Evolutionary conservation across 2,329 filamentous ascomycete species (phyloP), one percentile per base, ranked within the genome.

Genomic region (Beauveria rudraprayagi): DNA sequence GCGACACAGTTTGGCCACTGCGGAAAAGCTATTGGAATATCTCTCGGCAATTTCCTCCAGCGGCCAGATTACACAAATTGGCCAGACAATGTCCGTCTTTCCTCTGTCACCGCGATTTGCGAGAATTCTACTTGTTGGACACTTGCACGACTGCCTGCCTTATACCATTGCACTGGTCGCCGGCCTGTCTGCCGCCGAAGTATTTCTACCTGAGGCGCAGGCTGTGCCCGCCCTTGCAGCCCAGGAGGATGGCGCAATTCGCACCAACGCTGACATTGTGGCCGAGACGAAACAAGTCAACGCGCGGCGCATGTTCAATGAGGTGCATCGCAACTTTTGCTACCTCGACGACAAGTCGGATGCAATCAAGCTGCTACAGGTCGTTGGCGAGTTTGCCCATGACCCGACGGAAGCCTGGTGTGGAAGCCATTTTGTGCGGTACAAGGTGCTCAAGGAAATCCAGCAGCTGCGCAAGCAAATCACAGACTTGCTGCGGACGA

Each of bases 131-230:
- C 80, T 95, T 9, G 87, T 96, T 53, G 93, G 92, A 0, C 86
- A 95, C 69, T 81, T 90, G 28, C 88, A 95, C 70, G 85, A 87
- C 62, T 92, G 94, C 64, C 80, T 95, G 55, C 88, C 88, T 0
- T 93, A 96, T 70, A 90, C 92, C 3, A 88, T 97, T 63, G 91
- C 92, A 2, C 78, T 97, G 11, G 92, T 99, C 3, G 90, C 94
- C 0, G 91, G 89, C 1, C 78, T 99, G 4, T 95, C 93, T 0
- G 91, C 93, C 0, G 88, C 90, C 0, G 93, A 97, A 67, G 76
- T 97, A 3, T 96, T 96, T 71, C 80, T 97, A 17, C 87, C 89
- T 0, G 89, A 96, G 71, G 89, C 83, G 67, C 90, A 94, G 68
- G 84, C 89, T 4, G 83, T 91, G 22, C 84, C 89, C 1, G 75